Percentiles rank a stretch among this genome's conserved stretches.
Evolutionary conservation across 1,284 basidiomycete genomes (phyloP).

Genomic region (Trametes polyzona): DNA sequence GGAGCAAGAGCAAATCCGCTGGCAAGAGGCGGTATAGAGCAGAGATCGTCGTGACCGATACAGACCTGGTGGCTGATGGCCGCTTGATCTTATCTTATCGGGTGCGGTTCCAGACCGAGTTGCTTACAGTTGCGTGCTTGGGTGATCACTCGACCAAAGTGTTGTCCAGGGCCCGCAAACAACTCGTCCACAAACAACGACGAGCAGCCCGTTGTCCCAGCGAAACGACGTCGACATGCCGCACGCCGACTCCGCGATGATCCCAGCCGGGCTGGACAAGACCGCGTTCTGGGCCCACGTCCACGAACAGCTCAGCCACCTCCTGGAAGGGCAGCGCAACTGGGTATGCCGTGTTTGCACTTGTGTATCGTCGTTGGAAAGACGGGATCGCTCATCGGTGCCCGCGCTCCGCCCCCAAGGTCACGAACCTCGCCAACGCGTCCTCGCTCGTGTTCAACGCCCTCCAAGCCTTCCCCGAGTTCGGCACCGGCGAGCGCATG

Average conservation of each 20-base stretch:
- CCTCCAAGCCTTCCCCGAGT: slow-evolving; percentile 63
- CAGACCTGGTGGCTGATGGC: not conserved
- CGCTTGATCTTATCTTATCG: slow-evolving; percentile 14
- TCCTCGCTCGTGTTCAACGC: slow-evolving; percentile 81
- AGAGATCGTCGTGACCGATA: slow-evolving; percentile 6
- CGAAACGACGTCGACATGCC: slow-evolving; percentile 54
- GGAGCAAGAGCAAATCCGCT: slow-evolving; percentile 15
- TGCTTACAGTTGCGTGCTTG: slow-evolving; percentile 13
- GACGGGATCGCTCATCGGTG: slow-evolving; percentile 13
- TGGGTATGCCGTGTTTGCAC: slow-evolving; percentile 67
- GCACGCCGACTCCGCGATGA: slow-evolving; percentile 80
- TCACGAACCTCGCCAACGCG: slow-evolving; percentile 86
- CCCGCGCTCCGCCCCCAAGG: slow-evolving; percentile 56
- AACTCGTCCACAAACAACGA: not conserved
- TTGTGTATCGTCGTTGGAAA: slow-evolving; percentile 16
- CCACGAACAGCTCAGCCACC: slow-evolving; percentile 57
- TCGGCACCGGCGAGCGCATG: slow-evolving; percentile 63
- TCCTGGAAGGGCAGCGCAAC: slow-evolving; percentile 71
- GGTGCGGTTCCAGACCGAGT: not conserved
- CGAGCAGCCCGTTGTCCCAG: not conserved
- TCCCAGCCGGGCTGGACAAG: slow-evolving; percentile 75
- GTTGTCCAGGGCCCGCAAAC: not conserved
- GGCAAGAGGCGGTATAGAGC: slow-evolving; percentile 14
- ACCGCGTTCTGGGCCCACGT: slow-evolving; percentile 81
- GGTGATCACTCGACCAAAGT: not conserved